Base-by-base conservation (phyloP, 345 rosid genomes). In the Eucalyptus caleyi region DNA sequence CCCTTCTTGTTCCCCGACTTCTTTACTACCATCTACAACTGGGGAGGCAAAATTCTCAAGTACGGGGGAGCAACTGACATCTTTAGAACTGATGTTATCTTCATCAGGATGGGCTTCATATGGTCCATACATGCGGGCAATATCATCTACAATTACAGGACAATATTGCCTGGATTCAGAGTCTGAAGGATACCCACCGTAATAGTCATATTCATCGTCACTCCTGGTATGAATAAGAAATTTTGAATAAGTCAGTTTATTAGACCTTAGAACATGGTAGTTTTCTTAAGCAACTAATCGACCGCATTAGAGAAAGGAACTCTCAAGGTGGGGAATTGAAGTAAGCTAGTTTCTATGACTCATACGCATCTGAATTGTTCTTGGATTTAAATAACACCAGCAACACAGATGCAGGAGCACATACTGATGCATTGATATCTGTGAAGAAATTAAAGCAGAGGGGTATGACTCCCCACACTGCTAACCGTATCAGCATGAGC, bases 201-300 rank as follows among this genome's bases (percentile, higher is more conserved):
- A 96, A 32, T 93, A 97, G 90, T 95, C 96, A 91, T 95, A 95
- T 88, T 97, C 99, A 54, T 95, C 98, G 88, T 97, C 98, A 94
- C 98, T 97, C 96, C 99, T 96, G 91, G 86, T 88, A 88, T 44
- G 50, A 32, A 47, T 42, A 53, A 47, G 69, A 88, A 88, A 42
- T 21, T 67, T 69, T 51, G 11, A 34, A 53, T 82, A 77, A 77
- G 85, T 77, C 85, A 77, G 85, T 77, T 77, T 77, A 77, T 11
- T 77, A 37, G 85, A 40, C 30, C 83, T 77, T 26, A 40, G 42
- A 77, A 77, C 47, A 21, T 11, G 47, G 42, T 77, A 77, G 83
- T 11, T 21, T 11, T 40, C 47, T 42, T 77, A 40, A 40, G 85
- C 30, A 77, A 77, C 47, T 21, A 40, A 77, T 40, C 8, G 1